phyloP scores from a whole-genome alignment of 129 eudicot species.

The Pittosporum tobira region DNA sequence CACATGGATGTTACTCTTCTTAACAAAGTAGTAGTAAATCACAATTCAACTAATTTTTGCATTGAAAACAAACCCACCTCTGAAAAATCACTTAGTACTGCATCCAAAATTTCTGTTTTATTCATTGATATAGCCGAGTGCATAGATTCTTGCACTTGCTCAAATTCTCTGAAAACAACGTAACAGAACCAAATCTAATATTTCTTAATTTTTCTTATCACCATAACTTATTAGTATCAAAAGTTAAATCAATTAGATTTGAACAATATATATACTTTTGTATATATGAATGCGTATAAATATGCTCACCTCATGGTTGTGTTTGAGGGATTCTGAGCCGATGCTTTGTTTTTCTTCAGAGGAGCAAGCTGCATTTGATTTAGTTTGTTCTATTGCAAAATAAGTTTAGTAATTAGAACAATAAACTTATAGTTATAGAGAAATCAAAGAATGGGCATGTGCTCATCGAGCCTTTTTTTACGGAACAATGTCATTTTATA shows the following conservation, averaged over 20 bases:
- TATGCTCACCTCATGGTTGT: conserved; percentile 30
- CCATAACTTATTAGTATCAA: no score
- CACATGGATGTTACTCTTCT: conserved; percentile 7
- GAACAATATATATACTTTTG: no score
- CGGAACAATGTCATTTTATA: no score
- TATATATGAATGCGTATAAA: background rate
- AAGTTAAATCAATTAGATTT: no score
- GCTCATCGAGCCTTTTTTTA: no score
- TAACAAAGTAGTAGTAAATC: conserved; percentile 4
- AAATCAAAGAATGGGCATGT: background rate
- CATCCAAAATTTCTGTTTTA: conserved; percentile 77
- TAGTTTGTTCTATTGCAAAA: conserved; percentile 32
- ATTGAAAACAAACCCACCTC: conserved; percentile 34
- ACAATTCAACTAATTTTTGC: background rate
- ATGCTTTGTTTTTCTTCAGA: conserved; percentile 17
- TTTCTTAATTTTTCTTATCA: background rate
- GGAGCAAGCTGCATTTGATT: conserved; percentile 42
- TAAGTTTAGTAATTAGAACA: background rate
- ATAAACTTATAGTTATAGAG: background rate
- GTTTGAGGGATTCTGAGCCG: conserved; percentile 30
- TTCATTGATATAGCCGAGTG: conserved; percentile 76
- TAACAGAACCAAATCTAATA: background rate
- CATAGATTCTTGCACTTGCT: conserved; percentile 63
- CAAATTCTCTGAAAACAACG: conserved; percentile 44
- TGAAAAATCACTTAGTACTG: conserved; percentile 60